Conservation (phyloP, 331 rosid genomes). For the Quercus phellos region DNA sequence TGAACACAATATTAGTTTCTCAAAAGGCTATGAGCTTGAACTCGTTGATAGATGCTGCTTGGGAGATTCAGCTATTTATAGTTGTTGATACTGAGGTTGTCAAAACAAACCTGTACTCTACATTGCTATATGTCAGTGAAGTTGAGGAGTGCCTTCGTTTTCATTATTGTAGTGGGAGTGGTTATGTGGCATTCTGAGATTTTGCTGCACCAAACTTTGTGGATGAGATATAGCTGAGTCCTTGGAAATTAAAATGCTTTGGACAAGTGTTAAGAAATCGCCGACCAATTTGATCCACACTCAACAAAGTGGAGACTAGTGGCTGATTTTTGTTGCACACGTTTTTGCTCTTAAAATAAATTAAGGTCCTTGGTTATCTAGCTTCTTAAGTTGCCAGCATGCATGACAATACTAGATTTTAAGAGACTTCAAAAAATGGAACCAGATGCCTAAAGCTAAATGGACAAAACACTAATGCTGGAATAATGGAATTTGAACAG, state of each 20-base stretch:
- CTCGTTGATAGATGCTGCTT: no score
- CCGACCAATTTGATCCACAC: conserved; percentile 34
- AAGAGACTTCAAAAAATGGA: no score
- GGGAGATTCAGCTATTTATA: conserved; percentile 29
- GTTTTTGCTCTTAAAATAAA: neutral
- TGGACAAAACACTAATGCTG: no score
- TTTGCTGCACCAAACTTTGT: conserved; percentile 23
- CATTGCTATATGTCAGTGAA: neutral
- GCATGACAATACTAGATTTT: no score
- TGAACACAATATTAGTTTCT: neutral
- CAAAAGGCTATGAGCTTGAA: neutral
- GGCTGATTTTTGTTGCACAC: conserved; percentile 16
- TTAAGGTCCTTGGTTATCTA: no score
- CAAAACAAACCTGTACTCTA: neutral
- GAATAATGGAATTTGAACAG: no score
- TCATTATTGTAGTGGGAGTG: neutral
- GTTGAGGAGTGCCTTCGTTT: no score
- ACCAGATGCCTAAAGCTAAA: no score
- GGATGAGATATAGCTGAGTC: conserved; percentile 19
- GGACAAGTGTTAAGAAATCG: conserved; percentile 24
- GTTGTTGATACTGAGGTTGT: neutral
- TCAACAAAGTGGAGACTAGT: conserved; percentile 34
- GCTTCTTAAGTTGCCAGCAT: no score
- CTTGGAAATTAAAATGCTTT: neutral
- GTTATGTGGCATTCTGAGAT: neutral